Evolutionary conservation across 2,329 filamentous ascomycete species (phyloP), one percentile per base, ranked within the genome.

Genomic region (Alternaria sp.): DNA sequence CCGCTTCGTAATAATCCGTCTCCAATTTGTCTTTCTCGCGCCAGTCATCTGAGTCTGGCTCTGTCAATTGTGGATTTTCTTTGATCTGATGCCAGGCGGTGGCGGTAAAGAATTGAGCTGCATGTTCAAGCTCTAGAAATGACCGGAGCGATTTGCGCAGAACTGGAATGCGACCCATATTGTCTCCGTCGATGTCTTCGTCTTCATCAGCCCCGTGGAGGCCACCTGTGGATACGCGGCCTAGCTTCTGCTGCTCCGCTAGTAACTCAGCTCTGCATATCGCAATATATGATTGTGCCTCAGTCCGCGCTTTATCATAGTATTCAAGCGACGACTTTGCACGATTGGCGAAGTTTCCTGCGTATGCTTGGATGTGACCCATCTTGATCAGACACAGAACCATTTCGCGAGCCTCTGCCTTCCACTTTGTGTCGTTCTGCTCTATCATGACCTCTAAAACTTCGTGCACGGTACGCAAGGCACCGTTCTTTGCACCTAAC

Each of bases 361-460:
- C 88, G 69, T 93, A 93, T 62, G 94, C 93, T 40, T 91, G 83
- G 4, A 97, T 80, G 68, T 97, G 94, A 0, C 92, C 94, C 56
- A 88, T 85, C 16, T 85, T 86, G 45, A 97, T 81, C 63, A 87
- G 88, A 34, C 84, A 84, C 3, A 86, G 75, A 7, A 97, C 82
- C 49, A 90, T 83, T 2, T 84, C 81, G 54, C 93, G 87, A 72
- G 95, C 90, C 59, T 94, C 89, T 0, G 85, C 79, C 53, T 89
- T 86, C 58, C 94, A 86, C 1, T 80, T 75, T 6, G 82, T 82
- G 59, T 94, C 91, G 44, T 90, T 93, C 72, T 94, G 89, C 57
- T 97, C 93, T 59, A 97, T 90, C 94, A 99, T 97, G 5, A 90
- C 89, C 65, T 93, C 90, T 11, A 99, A 82, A 1, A 98, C 94